These are phyloP conservation scores for Leccinum variicolor DNA, from an alignment of 768 basidiomycete genomes.

Conservation along the genomic window DNA sequence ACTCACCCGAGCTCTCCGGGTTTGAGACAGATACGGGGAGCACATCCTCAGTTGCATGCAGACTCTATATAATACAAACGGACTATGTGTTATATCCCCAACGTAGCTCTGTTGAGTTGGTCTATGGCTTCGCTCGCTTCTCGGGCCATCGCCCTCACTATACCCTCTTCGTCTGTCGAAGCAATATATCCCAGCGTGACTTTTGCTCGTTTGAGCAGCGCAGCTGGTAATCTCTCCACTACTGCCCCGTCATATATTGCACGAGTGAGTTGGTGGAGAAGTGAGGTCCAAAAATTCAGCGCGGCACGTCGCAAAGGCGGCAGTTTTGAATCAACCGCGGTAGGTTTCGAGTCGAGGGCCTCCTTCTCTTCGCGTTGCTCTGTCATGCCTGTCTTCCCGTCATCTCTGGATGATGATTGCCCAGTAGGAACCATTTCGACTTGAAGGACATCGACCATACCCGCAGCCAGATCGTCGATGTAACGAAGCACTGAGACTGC, in stretches of 20 bases:
- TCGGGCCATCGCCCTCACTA: slow-evolving; percentile 73
- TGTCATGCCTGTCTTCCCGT: background rate
- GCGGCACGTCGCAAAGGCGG: slow-evolving; percentile 84
- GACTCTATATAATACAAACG: background rate
- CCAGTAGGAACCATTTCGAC: slow-evolving; percentile 44
- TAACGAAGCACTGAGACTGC: slow-evolving; percentile 63
- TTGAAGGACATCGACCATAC: slow-evolving; percentile 77
- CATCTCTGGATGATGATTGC: slow-evolving; percentile 16
- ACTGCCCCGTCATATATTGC: slow-evolving; percentile 43
- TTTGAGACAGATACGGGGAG: slow-evolving; percentile 95
- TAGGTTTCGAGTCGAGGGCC: slow-evolving; percentile 54
- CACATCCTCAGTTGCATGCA: slow-evolving; percentile 14
- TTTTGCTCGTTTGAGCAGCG: slow-evolving; percentile 47
- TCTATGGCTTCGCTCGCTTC: slow-evolving; percentile 59
- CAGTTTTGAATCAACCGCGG: slow-evolving; percentile 55
- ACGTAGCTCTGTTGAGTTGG: slow-evolving; percentile 44
- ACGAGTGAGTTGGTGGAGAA: slow-evolving; percentile 60
- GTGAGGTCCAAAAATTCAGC: slow-evolving; percentile 71
- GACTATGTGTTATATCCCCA: slow-evolving; percentile 27
- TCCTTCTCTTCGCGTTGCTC: slow-evolving; percentile 10
- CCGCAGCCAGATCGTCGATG: slow-evolving; percentile 53
- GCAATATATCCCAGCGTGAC: slow-evolving; percentile 67
- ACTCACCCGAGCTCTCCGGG: slow-evolving; percentile 53
- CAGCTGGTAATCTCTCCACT: slow-evolving; percentile 19
- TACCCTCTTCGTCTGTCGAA: slow-evolving; percentile 65